These are phyloP conservation scores for Saturnispora gosingensis DNA, from an alignment of 805 yeast species.

Conservation along the genomic window DNA sequence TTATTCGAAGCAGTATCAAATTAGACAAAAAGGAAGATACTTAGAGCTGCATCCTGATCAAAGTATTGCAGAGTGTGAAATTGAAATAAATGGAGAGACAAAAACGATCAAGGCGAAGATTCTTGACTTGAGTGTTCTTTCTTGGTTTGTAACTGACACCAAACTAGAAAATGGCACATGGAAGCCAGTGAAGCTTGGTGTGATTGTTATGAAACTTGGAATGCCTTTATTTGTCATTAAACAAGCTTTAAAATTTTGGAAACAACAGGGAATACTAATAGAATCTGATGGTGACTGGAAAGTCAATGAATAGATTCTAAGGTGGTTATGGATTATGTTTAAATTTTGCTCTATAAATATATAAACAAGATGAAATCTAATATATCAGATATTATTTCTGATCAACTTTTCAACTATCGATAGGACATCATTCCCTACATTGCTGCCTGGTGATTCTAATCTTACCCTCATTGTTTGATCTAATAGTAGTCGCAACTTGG, in stretches of 20 bases:
- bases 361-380: background rate
- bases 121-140: conserved; percentile 52
- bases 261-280: conserved; percentile 42
- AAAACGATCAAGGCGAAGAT: conserved; percentile 38
- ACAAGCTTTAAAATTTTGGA: conserved; percentile 52
- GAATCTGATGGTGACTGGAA: conserved; percentile 20
- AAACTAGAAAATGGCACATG: background rate
- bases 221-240: conserved; percentile 35
- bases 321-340: background rate
- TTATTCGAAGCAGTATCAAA: conserved; percentile 35
- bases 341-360: background rate
- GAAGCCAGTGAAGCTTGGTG: conserved; percentile 21
- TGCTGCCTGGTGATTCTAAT: conserved; percentile 27
- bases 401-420: conserved; percentile 32
- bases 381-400: conserved; percentile 12
- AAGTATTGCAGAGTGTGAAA: conserved; percentile 54
- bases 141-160: conserved; percentile 18
- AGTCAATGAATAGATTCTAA: conserved; percentile 8
- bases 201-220: conserved; percentile 30
- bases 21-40: conserved; percentile 46
- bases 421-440: conserved; percentile 30
- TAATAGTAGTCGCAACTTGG: conserved; percentile 54
- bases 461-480: conserved; percentile 60
- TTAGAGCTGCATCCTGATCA: conserved; percentile 47
- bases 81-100: conserved; percentile 40